phyloP scores from a whole-genome alignment of 2,329 filamentous ascomycete genomes.

The Penicillium occitanis region DNA sequence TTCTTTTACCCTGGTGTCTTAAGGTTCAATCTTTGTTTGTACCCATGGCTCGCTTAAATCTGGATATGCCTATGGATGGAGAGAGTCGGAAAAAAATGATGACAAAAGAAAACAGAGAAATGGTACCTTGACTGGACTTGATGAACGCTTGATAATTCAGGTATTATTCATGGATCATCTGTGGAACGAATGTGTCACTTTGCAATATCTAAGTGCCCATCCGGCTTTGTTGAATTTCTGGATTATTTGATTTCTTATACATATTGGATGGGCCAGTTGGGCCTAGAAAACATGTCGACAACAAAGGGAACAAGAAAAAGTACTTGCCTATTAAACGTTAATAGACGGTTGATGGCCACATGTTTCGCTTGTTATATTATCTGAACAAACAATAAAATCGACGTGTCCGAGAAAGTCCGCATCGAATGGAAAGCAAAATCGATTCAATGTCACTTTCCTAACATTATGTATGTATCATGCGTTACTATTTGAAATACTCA shows the following conservation, averaged over 20 bases:
- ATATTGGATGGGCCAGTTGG: not conserved
- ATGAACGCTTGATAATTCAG: not conserved
- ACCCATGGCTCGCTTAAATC: conserved; percentile 7
- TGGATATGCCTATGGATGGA: not conserved
- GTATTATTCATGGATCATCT: not conserved
- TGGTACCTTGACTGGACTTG: not conserved
- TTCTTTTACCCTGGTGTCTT: not conserved
- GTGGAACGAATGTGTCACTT: conserved; percentile 8
- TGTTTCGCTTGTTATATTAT: not conserved
- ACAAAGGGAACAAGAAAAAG: not conserved
- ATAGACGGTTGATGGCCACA: not conserved
- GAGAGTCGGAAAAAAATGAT: not conserved
- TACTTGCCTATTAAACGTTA: not conserved
- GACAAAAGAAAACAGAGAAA: not conserved
- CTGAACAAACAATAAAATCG: not conserved
- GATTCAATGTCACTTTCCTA: not conserved
- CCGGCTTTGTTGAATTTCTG: conserved; percentile 2
- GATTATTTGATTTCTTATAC: not conserved
- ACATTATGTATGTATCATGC: not conserved
- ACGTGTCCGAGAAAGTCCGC: not conserved
- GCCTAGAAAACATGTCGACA: not conserved
- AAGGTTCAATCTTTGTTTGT: conserved; percentile 3
- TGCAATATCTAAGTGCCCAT: not conserved
- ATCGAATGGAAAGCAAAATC: not conserved
- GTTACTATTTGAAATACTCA: not conserved